These are phyloP conservation scores for Rhizophlyctis rosea DNA, from an alignment of 192 early-diverging fungal species.

Conservation along the genomic window DNA sequence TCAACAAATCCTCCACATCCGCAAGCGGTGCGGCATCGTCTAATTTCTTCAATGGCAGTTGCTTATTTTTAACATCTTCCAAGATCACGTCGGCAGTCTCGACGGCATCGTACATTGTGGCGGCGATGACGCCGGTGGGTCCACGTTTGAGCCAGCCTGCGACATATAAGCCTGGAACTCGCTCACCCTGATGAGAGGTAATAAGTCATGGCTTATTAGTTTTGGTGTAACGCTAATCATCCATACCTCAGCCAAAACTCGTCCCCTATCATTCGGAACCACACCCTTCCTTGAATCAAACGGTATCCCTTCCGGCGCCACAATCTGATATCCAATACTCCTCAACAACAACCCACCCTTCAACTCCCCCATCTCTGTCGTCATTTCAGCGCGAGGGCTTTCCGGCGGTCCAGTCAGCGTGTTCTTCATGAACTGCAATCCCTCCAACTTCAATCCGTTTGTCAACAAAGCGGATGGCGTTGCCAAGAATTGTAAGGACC, in stretches of 20 bases:
- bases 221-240: background rate
- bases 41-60: slow-evolving; percentile 65
- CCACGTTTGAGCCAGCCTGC: slow-evolving; percentile 96
- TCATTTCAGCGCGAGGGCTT: slow-evolving; percentile 52
- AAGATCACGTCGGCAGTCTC: slow-evolving; percentile 82
- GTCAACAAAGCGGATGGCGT: slow-evolving; percentile 62
- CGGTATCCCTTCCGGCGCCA: slow-evolving; percentile 64
- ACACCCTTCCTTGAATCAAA: slow-evolving; percentile 67
- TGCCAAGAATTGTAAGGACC: slow-evolving; percentile 68
- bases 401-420: slow-evolving; percentile 61
- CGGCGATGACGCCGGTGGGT: slow-evolving; percentile 87
- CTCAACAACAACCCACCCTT: slow-evolving; percentile 68
- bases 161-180: slow-evolving; percentile 72
- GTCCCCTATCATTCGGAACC: slow-evolving; percentile 81
- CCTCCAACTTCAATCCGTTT: slow-evolving; percentile 4
- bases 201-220: background rate
- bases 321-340: slow-evolving; percentile 86
- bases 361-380: slow-evolving; percentile 54
- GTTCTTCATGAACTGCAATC: slow-evolving; percentile 58
- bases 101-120: slow-evolving; percentile 91
- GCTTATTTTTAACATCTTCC: slow-evolving; percentile 47
- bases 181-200: background rate
- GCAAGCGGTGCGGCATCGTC: slow-evolving; percentile 23
- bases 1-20: slow-evolving; percentile 15
- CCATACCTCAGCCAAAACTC: slow-evolving; percentile 50